Evolutionary conservation across 2,329 filamentous ascomycete species (phyloP), one percentile per base, ranked within the genome.

Genomic region (Pezicula neosporulosa): DNA sequence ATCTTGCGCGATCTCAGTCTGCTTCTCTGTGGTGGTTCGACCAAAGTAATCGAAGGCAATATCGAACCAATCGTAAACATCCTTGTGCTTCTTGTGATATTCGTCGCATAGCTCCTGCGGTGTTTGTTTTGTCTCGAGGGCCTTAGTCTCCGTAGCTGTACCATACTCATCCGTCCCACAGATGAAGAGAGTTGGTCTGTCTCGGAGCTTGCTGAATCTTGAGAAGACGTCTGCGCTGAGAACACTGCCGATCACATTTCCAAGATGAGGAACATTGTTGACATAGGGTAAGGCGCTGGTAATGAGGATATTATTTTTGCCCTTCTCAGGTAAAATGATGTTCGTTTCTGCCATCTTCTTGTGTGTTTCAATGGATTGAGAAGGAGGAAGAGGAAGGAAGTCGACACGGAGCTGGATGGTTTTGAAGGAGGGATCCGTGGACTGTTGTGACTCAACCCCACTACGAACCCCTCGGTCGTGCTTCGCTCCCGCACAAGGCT

Each of bases 11-110:
- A 99, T 97, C 60, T 90, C 82, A 19, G 91, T 97, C 72, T 97
- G 94, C 63, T 94, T 82, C 49, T 82, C 72, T 16, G 93, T 97
- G 3, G 92, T 90, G 5, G 94, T 97, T 53, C 92, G 87, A 56
- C 92, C 94, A 67, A 97, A 99, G 70, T 92, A 86, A 72, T 97
- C 93, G 67, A 97, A 97, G 52, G 82, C 85, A 65, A 97, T 93
- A 66, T 91, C 84, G 74, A 99, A 99, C 90, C 93, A 97, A 69
- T 95, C 82, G 71, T 97, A 97, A 59, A 97, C 87, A 45, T 88
- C 89, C 63, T 90, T 85, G 73, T 97, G 93, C 53, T 96, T 84
- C 63, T 83, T 84, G 73, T 95, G 89, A 76, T 95, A 97, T 75
- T 97, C 95, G 71, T 89, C 83, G 75, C 93, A 97, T 12, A 97